phyloP scores from a whole-genome alignment of 2,329 filamentous ascomycete genomes.

The Akanthomyces dipterigenus region DNA sequence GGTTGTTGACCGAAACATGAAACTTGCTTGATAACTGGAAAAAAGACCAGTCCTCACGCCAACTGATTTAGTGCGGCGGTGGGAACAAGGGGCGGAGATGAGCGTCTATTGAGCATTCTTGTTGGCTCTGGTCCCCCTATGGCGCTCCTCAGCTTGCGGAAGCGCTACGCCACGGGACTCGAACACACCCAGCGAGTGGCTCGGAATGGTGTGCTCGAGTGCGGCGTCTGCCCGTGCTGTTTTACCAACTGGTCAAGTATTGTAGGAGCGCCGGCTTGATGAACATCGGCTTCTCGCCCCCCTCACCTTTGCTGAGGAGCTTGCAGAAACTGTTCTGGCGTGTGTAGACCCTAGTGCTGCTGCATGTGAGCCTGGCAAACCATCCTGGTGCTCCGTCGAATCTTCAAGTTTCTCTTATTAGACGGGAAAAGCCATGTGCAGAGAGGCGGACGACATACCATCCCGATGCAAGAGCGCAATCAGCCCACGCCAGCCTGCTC shows the following conservation, averaged over 20 bases:
- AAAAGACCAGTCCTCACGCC: not conserved
- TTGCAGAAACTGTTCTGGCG: not conserved
- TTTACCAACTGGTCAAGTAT: too few relatives aligned
- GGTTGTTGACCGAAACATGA: not conserved
- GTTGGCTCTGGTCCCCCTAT: not conserved
- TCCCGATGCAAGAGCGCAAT: not conserved
- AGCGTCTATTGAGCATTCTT: constrained; percentile 3
- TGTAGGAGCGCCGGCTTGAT: not conserved
- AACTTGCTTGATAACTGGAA: too few relatives aligned
- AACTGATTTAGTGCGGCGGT: not conserved
- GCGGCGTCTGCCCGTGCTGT: not conserved
- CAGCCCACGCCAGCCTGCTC: not conserved
- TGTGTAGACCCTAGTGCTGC: not conserved
- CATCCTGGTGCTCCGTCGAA: not conserved
- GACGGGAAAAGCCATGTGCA: not conserved
- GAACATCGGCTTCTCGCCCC: not conserved
- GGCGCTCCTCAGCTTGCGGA: not conserved
- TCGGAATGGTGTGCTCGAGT: not conserved
- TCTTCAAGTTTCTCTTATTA: not conserved
- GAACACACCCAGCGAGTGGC: not conserved
- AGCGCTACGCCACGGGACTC: constrained; percentile 6
- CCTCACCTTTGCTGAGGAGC: not conserved
- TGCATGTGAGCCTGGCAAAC: not conserved
- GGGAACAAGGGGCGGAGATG: not conserved
- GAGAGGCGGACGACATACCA: not conserved